Conservation (phyloP, 139 green algal species). For the Spirogloea muscicola region DNA sequence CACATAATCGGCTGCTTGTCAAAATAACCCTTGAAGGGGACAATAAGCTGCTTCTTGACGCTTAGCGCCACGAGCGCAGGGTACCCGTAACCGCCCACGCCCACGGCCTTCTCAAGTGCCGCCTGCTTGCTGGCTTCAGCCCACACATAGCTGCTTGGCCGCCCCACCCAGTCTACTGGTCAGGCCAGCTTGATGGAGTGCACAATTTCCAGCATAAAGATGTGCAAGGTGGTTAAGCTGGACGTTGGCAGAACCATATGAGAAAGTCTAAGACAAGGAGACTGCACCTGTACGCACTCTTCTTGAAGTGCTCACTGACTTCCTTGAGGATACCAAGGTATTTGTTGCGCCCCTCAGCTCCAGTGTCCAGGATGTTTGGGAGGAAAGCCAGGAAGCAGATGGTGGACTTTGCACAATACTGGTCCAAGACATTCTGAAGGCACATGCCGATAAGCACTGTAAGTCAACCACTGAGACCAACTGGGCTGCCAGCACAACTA, state of each 20-base stretch:
- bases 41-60: slow-evolving; percentile 12
- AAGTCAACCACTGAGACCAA: no score
- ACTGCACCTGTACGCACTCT: slow-evolving; percentile 28
- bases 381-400: slow-evolving; percentile 85
- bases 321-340: slow-evolving; percentile 65
- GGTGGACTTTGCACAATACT: slow-evolving; percentile 42
- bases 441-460: no score
- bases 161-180: background rate
- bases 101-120: slow-evolving; percentile 68
- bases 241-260: no score
- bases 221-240: no score
- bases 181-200: no score
- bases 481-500: no score
- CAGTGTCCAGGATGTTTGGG: slow-evolving; percentile 83
- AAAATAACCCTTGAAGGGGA: slow-evolving; percentile 7
- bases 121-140: slow-evolving; percentile 64
- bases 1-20: slow-evolving; percentile 6
- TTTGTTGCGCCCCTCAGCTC: slow-evolving; percentile 64
- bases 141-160: slow-evolving; percentile 75
- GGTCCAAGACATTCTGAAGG: slow-evolving; percentile 34
- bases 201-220: no score
- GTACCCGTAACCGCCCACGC: slow-evolving; percentile 72
- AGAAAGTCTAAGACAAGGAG: no score
- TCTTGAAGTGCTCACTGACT: slow-evolving; percentile 67
- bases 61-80: slow-evolving; percentile 26